A percentile compares a stretch with the other conserved stretches of the same genome.
phyloP scores from a whole-genome alignment of 1,284 basidiomycete species.

The Moesziomyces aphidis region DNA sequence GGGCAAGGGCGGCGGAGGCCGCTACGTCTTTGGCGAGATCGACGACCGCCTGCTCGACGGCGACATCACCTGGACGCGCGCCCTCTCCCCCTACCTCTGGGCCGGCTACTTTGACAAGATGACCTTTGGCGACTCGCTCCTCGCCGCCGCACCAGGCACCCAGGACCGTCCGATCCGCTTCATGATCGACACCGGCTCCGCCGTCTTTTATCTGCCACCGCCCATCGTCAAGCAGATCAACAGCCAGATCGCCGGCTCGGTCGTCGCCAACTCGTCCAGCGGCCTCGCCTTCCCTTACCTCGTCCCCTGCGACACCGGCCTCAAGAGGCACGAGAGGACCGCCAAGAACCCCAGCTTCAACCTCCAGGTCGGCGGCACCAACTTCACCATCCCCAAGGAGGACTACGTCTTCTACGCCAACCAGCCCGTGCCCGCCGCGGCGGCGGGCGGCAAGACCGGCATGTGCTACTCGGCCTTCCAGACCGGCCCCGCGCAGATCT shows the following conservation, averaged over 20 bases:
- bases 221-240: slow-evolving; percentile 44
- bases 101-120: slow-evolving; percentile 48
- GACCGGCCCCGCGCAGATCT: slow-evolving; percentile 39
- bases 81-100: slow-evolving; percentile 47
- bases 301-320: slow-evolving; percentile 55
- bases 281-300: slow-evolving; percentile 48
- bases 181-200: slow-evolving; percentile 57
- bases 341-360: slow-evolving; percentile 35
- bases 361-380: slow-evolving; percentile 36
- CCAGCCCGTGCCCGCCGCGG: slow-evolving; percentile 36
- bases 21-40: slow-evolving; percentile 53
- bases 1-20: slow-evolving; percentile 53
- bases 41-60: slow-evolving; percentile 39
- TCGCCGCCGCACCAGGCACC: slow-evolving; percentile 26
- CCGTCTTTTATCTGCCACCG: slow-evolving; percentile 44
- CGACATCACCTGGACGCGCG: slow-evolving; percentile 48
- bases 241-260: slow-evolving; percentile 41
- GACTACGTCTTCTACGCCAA: slow-evolving; percentile 58
- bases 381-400: slow-evolving; percentile 49
- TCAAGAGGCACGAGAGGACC: slow-evolving; percentile 40
- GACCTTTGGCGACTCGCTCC: slow-evolving; percentile 35
- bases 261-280: slow-evolving; percentile 23
- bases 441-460: slow-evolving; percentile 33
- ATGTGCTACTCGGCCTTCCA: slow-evolving; percentile 58
- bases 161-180: slow-evolving; percentile 30